Evolutionary conservation across 192 early-diverging fungal species (phyloP).

Genomic region (Dissophora globulifera): DNA sequence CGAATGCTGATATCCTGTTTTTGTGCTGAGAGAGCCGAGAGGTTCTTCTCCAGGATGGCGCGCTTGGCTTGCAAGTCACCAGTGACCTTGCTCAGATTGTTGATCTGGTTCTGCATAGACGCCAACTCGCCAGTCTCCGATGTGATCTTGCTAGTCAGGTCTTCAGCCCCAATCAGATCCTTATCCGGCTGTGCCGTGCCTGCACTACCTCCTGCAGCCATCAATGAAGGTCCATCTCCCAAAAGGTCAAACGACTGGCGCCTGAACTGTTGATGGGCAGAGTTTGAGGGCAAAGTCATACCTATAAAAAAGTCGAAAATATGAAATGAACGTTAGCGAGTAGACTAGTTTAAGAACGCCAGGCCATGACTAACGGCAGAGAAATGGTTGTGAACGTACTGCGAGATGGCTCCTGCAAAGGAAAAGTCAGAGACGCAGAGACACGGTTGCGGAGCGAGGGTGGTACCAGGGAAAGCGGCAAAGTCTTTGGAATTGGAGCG

Average conservation of each 20-base stretch:
- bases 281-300: constrained; percentile 10
- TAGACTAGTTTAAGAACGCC: background rate
- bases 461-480: constrained; percentile 69
- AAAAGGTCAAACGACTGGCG: constrained; percentile 47
- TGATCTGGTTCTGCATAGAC: constrained; percentile 67
- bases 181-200: constrained; percentile 19
- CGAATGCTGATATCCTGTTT: constrained; percentile 72
- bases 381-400: constrained; percentile 21
- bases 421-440: constrained; percentile 4
- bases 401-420: constrained; percentile 20
- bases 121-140: constrained; percentile 71
- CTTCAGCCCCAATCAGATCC: constrained; percentile 60
- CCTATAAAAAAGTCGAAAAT: too few species aligned
- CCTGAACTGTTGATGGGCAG: constrained; percentile 18
- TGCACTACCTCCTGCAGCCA: background rate
- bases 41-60: constrained; percentile 64
- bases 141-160: constrained; percentile 59
- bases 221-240: constrained; percentile 39
- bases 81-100: constrained; percentile 59
- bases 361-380: background rate
- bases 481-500: constrained; percentile 59
- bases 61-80: constrained; percentile 68
- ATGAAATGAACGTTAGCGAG: background rate
- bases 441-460: constrained; percentile 57
- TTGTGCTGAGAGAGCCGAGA: constrained; percentile 65